Conservation (phyloP, 2,329 filamentous ascomycete genomes). For the Fusarium brachygibbosum region DNA sequence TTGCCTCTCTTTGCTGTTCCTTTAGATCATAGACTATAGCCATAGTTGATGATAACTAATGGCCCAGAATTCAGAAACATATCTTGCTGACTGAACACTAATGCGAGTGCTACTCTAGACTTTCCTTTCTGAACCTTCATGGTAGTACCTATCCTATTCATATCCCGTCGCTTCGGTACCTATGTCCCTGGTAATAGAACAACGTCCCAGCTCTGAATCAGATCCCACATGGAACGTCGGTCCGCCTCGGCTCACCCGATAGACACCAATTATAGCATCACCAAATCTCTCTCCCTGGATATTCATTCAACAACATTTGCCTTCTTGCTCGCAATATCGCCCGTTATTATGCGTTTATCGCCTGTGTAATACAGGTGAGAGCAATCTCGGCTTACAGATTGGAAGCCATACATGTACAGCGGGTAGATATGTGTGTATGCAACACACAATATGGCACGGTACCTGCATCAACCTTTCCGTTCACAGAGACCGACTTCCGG, state of each 20-base stretch:
- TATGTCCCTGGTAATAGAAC: neutral
- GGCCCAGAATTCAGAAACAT: neutral
- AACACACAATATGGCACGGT: neutral
- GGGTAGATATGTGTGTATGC: neutral
- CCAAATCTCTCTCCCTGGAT: constrained; percentile 2
- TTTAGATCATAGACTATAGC: neutral
- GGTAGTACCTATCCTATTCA: neutral
- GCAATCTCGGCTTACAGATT: constrained; percentile 22
- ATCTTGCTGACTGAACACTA: neutral
- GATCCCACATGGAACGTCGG: constrained; percentile 25
- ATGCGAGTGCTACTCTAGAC: neutral
- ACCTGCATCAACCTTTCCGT: neutral
- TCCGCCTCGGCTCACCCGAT: constrained; percentile 22
- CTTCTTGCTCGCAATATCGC: constrained; percentile 4
- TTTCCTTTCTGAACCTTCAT: neutral
- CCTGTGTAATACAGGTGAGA: constrained; percentile 2
- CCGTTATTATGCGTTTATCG: constrained; percentile 19
- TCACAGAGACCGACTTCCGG: constrained; percentile 3
- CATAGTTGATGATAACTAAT: neutral
- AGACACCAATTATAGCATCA: constrained; percentile 21
- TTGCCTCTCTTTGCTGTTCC: neutral
- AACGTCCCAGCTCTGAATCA: constrained; percentile 1
- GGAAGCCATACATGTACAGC: constrained; percentile 5
- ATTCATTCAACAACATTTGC: neutral
- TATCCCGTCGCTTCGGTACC: neutral